Evolutionary conservation across 116 monocot species (phyloP).

Genomic region (Trichopus zeylanicus): DNA sequence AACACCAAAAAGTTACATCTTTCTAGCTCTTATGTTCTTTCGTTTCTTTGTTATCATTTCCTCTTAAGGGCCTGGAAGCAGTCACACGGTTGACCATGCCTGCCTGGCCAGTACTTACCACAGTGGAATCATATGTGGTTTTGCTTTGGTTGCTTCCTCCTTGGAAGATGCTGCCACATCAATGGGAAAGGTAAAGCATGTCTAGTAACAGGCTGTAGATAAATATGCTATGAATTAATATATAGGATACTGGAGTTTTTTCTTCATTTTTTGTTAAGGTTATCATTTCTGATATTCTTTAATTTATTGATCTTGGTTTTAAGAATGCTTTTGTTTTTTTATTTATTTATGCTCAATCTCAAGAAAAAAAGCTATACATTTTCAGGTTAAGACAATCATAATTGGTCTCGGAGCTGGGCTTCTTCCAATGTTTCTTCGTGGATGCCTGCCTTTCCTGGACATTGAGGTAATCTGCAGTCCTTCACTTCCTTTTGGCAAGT

Average conservation of each 20-base stretch:
- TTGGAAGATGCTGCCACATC: constrained; percentile 39
- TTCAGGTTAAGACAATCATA: constrained; percentile 56
- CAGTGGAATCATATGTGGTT: constrained; percentile 81
- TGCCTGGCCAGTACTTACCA: constrained; percentile 89
- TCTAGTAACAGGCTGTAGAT: not conserved
- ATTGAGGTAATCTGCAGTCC: constrained; percentile 44
- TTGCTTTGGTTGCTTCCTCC: constrained; percentile 55
- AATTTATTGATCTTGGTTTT: not conserved
- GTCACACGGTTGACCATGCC: constrained; percentile 74
- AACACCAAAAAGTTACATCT: too few relatives aligned
- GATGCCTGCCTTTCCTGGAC: constrained; percentile 68
- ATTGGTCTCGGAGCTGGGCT: constrained; percentile 96
- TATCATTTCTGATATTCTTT: not conserved
- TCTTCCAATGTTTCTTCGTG: constrained; percentile 81
- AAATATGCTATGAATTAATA: not conserved
- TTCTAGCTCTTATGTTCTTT: not conserved
- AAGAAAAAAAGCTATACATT: too few relatives aligned
- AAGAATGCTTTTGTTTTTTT: not conserved
- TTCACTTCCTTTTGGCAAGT: not conserved
- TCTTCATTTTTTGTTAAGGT: not conserved
- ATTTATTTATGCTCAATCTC: not conserved
- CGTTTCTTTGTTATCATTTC: not conserved
- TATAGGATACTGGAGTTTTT: not conserved
- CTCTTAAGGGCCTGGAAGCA: constrained; percentile 32
- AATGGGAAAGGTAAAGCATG: constrained; percentile 40